These are phyloP conservation scores for Babesia divergens DNA, from an alignment of 169 alveolate genomes.

Conservation along the genomic window DNA sequence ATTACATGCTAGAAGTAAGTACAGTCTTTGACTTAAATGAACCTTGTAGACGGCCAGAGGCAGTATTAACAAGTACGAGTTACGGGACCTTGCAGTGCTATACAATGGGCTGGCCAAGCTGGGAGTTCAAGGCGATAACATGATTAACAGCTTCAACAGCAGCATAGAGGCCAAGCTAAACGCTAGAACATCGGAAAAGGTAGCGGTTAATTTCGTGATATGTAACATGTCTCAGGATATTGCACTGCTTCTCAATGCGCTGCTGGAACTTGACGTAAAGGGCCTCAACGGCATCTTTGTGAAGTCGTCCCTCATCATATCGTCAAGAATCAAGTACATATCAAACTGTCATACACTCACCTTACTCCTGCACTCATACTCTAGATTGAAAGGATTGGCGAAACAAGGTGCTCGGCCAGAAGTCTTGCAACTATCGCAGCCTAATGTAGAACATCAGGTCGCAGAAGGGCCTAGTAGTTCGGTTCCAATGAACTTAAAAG, in stretches of 20 bases:
- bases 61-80: constrained; percentile 18
- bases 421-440: neutral
- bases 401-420: neutral
- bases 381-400: constrained; percentile 14
- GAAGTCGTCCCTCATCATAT: constrained; percentile 50
- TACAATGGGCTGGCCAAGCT: constrained; percentile 56
- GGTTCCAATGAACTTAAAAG: neutral
- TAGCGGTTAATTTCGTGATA: neutral
- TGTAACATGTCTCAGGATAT: constrained; percentile 34
- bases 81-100: constrained; percentile 58
- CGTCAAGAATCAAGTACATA: constrained; percentile 55
- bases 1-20: constrained; percentile 45
- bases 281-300: constrained; percentile 47
- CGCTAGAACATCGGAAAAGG: constrained; percentile 65
- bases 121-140: constrained; percentile 17
- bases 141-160: constrained; percentile 40
- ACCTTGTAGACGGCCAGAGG: constrained; percentile 16
- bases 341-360: constrained; percentile 60
- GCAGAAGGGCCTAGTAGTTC: neutral
- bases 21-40: too few relatives aligned
- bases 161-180: constrained; percentile 17
- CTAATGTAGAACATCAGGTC: neutral
- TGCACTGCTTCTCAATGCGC: constrained; percentile 51
- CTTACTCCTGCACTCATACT: constrained; percentile 48
- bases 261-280: constrained; percentile 29